Conservation (phyloP, 164 flowering plant species). For the Taxillus chinensis region DNA sequence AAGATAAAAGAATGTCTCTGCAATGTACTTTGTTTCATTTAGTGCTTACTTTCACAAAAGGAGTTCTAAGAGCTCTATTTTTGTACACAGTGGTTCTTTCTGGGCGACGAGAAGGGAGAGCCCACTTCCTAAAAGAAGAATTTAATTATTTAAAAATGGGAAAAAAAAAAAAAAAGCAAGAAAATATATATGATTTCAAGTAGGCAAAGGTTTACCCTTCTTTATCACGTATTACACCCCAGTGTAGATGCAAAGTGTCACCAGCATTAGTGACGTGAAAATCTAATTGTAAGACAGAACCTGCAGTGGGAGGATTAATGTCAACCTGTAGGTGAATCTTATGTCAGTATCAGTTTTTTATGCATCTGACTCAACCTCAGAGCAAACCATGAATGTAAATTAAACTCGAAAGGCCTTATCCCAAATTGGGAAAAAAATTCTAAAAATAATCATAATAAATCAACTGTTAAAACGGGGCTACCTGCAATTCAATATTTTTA, state of each 20-base stretch:
- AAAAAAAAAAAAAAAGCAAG: neutral
- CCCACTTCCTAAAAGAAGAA: conserved; percentile 52
- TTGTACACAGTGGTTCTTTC: conserved; percentile 65
- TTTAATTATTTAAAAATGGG: neutral
- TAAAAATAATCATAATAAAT: neutral
- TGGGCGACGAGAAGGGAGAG: conserved; percentile 69
- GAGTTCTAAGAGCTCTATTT: conserved; percentile 81
- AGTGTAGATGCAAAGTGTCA: conserved; percentile 62
- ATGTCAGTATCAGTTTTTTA: neutral
- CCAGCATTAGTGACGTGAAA: conserved; percentile 51
- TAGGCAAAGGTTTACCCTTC: conserved; percentile 42
- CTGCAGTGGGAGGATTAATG: conserved; percentile 31
- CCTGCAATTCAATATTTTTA: conserved; percentile 68
- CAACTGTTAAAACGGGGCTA: conserved; percentile 11
- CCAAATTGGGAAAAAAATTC: neutral
- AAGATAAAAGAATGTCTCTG: neutral
- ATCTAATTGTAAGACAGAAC: conserved; percentile 34
- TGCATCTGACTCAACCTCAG: neutral
- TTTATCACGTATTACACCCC: conserved; percentile 67
- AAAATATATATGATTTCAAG: neutral
- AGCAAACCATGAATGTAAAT: neutral
- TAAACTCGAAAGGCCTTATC: neutral
- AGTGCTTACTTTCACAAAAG: conserved; percentile 57
- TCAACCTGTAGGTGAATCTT: conserved; percentile 37
- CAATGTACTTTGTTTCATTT: neutral